phyloP scores from a whole-genome alignment of 202 grass and related monocot genomes.

The Carex sylvatica region DNA sequence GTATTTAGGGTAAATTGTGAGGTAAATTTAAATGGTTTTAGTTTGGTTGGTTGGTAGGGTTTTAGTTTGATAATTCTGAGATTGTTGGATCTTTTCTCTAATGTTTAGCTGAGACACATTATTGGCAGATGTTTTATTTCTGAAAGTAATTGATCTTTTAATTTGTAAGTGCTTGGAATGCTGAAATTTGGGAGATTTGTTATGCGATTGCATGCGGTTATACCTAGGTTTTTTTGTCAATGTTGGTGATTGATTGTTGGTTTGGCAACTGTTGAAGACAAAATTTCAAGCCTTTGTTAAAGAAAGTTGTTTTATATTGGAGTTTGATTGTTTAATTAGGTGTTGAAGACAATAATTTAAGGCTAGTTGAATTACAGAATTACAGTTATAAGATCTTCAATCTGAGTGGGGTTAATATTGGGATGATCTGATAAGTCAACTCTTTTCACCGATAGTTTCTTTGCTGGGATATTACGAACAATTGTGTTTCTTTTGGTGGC shows the following conservation, averaged over 20 bases:
- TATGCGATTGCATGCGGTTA: neutral
- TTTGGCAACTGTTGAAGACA: slow-evolving; percentile 4
- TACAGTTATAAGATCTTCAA: neutral
- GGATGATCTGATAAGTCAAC: neutral
- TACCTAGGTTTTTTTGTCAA: neutral
- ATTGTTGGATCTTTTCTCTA: slow-evolving; percentile 8
- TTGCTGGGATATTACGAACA: neutral
- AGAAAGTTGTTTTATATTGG: neutral
- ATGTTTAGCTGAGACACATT: neutral
- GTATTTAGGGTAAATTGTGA: slow-evolving; percentile 19
- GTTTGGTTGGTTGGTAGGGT: slow-evolving; percentile 5
- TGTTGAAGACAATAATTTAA: neutral
- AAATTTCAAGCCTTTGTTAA: neutral
- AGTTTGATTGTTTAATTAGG: neutral
- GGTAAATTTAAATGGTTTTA: neutral
- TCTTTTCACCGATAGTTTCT: neutral
- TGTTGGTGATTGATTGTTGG: neutral
- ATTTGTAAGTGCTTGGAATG: slow-evolving; percentile 6
- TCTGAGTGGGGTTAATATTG: neutral
- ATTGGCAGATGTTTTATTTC: slow-evolving; percentile 7
- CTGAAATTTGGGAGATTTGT: neutral
- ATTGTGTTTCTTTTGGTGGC: neutral
- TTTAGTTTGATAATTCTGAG: slow-evolving; percentile 2
- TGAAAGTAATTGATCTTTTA: slow-evolving; percentile 8
- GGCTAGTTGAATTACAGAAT: neutral